Base-by-base conservation (phyloP, 2,329 filamentous ascomycete genomes). In the Penicillium sclerotigenum region DNA sequence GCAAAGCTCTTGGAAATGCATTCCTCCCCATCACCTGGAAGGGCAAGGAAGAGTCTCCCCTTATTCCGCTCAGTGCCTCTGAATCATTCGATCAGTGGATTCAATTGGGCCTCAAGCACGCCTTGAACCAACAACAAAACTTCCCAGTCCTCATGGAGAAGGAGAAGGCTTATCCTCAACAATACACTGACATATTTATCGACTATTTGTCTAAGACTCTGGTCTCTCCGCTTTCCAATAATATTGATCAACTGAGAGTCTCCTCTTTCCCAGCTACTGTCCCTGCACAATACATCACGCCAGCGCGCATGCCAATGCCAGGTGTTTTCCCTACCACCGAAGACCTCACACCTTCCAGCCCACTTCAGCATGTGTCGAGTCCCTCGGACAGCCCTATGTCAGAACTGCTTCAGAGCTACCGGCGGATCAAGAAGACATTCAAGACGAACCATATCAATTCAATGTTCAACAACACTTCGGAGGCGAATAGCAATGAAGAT, bases 21-120 rank as follows among this genome's bases (percentile, higher is more conserved):
- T 99, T 99, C 75, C 73, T 99, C 36, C 95, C 95, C 0, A 91
- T 99, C 59, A 87, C 96, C 36, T 99, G 94, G 94, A 95, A 92
- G 71, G 89, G 89, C 26, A 88, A 95, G 68, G 90, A 95, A 65
- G 90, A 96, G 69, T 84, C 86, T 1, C 91, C 92, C 59, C 87
- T 90, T 0, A 87, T 89, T 4, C 80, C 84, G n/a, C 76, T 97
- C 36, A 80, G 85, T 49, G 76, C 85, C 5, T 70, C 80, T 31
- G 73, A 73, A 18, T 71, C 80, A 1, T 93, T 96, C 68, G 80
- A 85, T 4, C 79, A 85, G 0, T 95, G 91, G 77, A 75, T 96
- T 14, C 78, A 82, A 51, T 78, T 79, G 36, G 80, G 86, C 51
- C 80, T 90, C 66, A 75, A 76, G n/a, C 59, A 69, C 14, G 61